Conservation (phyloP, 495 filamentous ascomycete genomes). For the Penicillium ucsense region DNA sequence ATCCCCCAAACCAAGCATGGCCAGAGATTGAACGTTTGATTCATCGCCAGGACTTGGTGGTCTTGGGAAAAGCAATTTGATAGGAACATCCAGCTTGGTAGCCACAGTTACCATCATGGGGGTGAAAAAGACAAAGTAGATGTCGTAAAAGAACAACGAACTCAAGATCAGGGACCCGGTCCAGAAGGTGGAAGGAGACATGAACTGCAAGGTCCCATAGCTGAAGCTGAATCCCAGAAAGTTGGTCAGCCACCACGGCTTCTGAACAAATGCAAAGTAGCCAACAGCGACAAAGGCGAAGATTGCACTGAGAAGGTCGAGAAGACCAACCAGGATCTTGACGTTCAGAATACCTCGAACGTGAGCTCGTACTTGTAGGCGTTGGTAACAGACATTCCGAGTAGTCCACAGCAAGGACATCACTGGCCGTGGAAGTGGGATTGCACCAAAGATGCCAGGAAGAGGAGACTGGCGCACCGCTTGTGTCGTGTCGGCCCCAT, state of each 20-base stretch:
- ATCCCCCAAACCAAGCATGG: slow-evolving; percentile 90
- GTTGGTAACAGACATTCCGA: slow-evolving; percentile 37
- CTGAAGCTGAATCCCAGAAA: slow-evolving; percentile 78
- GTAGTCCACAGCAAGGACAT: slow-evolving; percentile 35
- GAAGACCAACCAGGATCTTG: slow-evolving; percentile 38
- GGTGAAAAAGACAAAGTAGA: slow-evolving; percentile 95
- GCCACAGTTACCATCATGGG: slow-evolving; percentile 96
- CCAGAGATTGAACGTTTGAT: slow-evolving; percentile 38
- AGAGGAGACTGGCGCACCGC: slow-evolving; percentile 36
- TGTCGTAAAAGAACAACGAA: slow-evolving; percentile 87
- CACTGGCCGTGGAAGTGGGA: slow-evolving; percentile 30
- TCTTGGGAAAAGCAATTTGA: slow-evolving; percentile 82
- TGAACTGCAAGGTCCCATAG: slow-evolving; percentile 68
- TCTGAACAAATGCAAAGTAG: slow-evolving; percentile 61
- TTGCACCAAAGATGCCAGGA: slow-evolving; percentile 36
- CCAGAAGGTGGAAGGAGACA: slow-evolving; percentile 84
- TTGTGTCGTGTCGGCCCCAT: slow-evolving; percentile 4
- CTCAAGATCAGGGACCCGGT: slow-evolving; percentile 70
- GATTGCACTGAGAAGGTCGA: slow-evolving; percentile 51
- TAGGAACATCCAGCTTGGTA: slow-evolving; percentile 79
- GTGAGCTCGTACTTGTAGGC: slow-evolving; percentile 37
- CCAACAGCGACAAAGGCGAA: slow-evolving; percentile 48
- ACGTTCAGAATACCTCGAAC: slow-evolving; percentile 32
- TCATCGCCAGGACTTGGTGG: slow-evolving; percentile 35
- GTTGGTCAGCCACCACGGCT: slow-evolving; percentile 77